phyloP scores from a whole-genome alignment of 305 asterid species.

The Fraxinus latifolia region DNA sequence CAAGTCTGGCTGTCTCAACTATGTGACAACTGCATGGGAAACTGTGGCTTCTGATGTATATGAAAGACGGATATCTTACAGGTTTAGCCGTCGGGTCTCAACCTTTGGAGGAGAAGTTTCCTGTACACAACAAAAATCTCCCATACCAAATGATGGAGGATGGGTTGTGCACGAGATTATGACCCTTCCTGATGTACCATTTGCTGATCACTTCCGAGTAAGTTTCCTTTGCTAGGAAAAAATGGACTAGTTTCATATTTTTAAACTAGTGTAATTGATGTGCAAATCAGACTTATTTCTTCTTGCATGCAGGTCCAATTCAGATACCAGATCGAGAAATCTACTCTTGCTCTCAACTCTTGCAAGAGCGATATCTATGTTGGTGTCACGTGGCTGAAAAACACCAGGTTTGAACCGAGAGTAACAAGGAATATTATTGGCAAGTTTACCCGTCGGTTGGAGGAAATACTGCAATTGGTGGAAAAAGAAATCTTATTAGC shows the following conservation, averaged over 20 bases:
- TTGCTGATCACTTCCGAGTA: constrained; percentile 67
- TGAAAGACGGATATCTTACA: constrained; percentile 66
- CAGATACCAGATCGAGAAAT: constrained; percentile 48
- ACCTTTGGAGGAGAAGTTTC: constrained; percentile 78
- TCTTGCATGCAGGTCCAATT: constrained; percentile 53
- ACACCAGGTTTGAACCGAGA: constrained; percentile 58
- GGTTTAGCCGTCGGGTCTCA: constrained; percentile 59
- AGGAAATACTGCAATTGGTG: constrained; percentile 56
- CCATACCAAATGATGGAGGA: constrained; percentile 42
- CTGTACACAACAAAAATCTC: constrained; percentile 58
- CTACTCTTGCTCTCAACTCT: constrained; percentile 36
- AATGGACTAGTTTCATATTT: not conserved
- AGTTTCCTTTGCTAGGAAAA: constrained; percentile 14
- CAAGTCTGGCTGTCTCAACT: constrained; percentile 72
- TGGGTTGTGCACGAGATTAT: constrained; percentile 66
- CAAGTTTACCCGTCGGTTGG: constrained; percentile 46
- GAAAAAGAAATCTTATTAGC: constrained; percentile 56
- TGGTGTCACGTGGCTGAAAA: constrained; percentile 71
- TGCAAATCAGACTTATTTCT: not conserved
- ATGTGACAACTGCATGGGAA: constrained; percentile 61
- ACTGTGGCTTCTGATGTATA: constrained; percentile 29
- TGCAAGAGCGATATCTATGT: constrained; percentile 57
- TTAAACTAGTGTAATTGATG: not conserved
- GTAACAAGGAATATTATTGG: constrained; percentile 52
- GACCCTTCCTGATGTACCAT: constrained; percentile 71